phyloP scores from a whole-genome alignment of 768 basidiomycete genomes.

The Russula sp. region DNA sequence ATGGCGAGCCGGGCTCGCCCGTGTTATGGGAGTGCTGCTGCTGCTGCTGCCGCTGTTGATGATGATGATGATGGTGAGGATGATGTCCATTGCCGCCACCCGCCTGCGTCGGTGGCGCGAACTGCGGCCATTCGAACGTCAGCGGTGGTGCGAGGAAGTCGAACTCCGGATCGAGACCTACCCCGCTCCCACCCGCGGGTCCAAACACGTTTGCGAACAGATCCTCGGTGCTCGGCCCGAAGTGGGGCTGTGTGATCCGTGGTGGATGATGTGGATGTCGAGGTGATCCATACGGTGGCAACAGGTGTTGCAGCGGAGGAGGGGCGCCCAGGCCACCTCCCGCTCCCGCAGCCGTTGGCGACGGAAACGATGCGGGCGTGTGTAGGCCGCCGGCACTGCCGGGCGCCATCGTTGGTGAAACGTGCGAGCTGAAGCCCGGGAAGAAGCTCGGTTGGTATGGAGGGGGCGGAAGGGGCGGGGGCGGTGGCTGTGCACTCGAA shows the following conservation, averaged over 20 bases:
- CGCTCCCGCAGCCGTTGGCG: neutral
- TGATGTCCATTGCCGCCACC: neutral
- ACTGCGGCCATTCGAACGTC: conserved; percentile 25
- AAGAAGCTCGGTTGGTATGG: conserved; percentile 6
- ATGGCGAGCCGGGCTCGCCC: conserved; percentile 6
- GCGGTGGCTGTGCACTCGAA: neutral
- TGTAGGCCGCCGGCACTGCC: neutral
- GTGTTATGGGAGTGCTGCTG: too few relatives aligned
- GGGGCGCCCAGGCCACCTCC: neutral
- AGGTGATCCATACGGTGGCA: conserved; percentile 2
- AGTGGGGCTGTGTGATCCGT: conserved; percentile 12
- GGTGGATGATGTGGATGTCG: conserved; percentile 15
- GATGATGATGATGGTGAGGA: too few relatives aligned
- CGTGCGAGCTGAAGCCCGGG: neutral
- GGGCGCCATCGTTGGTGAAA: neutral
- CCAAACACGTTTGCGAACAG: conserved; percentile 22
- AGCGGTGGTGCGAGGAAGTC: conserved; percentile 20
- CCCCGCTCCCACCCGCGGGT: conserved; percentile 17
- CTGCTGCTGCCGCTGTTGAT: too few relatives aligned
- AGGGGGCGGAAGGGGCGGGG: neutral
- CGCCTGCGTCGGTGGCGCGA: conserved; percentile 15
- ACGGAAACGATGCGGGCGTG: conserved; percentile 7
- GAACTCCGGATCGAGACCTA: conserved; percentile 20
- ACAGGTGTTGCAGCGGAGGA: neutral
- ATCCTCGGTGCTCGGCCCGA: conserved; percentile 12